Base-by-base conservation (phyloP, 2,329 filamentous ascomycete species). In the Arthroderma sp. region DNA sequence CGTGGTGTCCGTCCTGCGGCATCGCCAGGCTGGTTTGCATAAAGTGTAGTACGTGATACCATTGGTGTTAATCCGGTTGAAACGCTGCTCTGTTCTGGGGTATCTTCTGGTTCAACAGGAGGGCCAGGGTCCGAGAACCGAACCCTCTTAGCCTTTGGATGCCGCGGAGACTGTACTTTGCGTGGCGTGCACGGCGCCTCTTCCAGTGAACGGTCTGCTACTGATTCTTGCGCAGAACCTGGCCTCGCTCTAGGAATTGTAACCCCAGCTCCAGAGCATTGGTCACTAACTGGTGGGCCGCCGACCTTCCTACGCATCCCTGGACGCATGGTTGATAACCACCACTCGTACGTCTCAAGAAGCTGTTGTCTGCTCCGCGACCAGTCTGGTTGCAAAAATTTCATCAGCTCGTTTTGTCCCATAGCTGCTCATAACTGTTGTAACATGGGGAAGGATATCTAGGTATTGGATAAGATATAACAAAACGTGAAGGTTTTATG, bases 31-130 rank as follows among this genome's bases (percentile, higher is more conserved):
- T 17, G 21, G 17, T 19, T 17, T n/a, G 31, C 19, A 23, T 41
- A 15, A 21, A 61, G 51, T 17, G 54, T 39, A 3, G 59, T 59
- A 1, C 59, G 59, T n/a, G 52, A 61, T 23, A 61, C 56, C 17
- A 55, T 52, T 28, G 59, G 59, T 9, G 59, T 61, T 31, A 61
- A 23, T 4, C 59, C 59, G 2, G 57, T 61, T 6, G 59, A 59
- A 15, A n/a, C n/a, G 23, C 23, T 6, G 8, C 11, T 25, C 33
- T 39, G 31, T 23, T 37, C 51, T 2, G n/a, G 33, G 31, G 56
- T 39, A 19, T n/a, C n/a, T 9, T 49, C 47, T 19, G 25, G 28
- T 19, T 43, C 43, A 8, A 38, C 2, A 11, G 9, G 56, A 11
- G 21, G 19, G 3, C 28, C 55, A 15, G 55, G 44, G 23, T 58